Evolutionary conservation across 345 rosid species (phyloP), one percentile per base, ranked within the genome.

Genomic region (Brassica juncea): DNA sequence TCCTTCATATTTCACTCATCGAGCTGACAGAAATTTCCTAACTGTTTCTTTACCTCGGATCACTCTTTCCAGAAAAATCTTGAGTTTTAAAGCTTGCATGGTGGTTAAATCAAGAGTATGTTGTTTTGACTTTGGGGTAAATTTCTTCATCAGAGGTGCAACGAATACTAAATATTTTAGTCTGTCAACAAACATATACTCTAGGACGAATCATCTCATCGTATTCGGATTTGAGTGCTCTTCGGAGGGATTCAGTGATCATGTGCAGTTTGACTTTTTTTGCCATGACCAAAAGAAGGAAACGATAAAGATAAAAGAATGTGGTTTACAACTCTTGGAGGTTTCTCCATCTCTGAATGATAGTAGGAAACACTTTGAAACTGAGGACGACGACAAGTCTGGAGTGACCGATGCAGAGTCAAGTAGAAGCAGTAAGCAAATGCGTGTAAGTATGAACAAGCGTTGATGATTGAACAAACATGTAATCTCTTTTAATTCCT

Each of bases 311-410:
- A 35, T 66, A 66, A 66, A 35, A 19, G 52, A 66, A 19, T 35
- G 52, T 0, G 52, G 70, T 66, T 2, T 66, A 66, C 52, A 19
- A 19, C 70, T 66, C 70, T 66, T 66, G 30, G 70, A 35, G 28
- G 49, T 8, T 4, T 35, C 70, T 35, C 52, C 30, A 35, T 66
- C 70, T 35, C n/a, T 9, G 8, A 25, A 6, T 0, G 30, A 19
- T 66, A 35, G 28, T 66, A 11, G 6, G 16, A 19, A 66, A 35
- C 12, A 3, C 3, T 9, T 16, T 35, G 30, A 35, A 35, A 66
- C 47, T 15, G 68, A 34, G 68, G 60, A 55, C 60, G 27, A 16
- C 16, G 15, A 0, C 60, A 55, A 3, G 62, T 57, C 30, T 57
- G 1, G 15, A 12, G 15, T 3, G 14, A 23, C 1, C 14, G 0